Conservation (phyloP, 768 basidiomycete genomes). For the Russula abietina region DNA sequence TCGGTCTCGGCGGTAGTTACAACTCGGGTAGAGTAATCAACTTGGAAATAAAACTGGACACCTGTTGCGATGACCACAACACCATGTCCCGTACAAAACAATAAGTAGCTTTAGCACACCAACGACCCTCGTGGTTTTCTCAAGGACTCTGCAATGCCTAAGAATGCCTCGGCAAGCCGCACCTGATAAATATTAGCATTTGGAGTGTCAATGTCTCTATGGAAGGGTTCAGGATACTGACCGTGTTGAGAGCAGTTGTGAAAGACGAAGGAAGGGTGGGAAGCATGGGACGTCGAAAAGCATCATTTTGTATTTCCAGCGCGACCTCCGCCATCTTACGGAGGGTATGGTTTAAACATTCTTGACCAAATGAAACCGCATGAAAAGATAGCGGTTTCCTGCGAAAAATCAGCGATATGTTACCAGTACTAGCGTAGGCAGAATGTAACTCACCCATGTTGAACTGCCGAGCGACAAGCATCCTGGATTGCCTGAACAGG, state of each 20-base stretch:
- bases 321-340: constrained; percentile 53
- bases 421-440: neutral
- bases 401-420: neutral
- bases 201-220: too few relatives aligned
- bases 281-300: constrained; percentile 34
- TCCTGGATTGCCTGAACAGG: constrained; percentile 36
- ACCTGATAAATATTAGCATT: constrained; percentile 33
- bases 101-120: constrained; percentile 29
- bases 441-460: constrained; percentile 36
- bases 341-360: constrained; percentile 29
- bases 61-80: neutral
- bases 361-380: constrained; percentile 48
- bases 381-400: constrained; percentile 56
- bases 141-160: constrained; percentile 53
- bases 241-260: constrained; percentile 34
- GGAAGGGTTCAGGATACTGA: neutral
- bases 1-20: neutral
- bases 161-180: constrained; percentile 50
- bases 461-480: constrained; percentile 38
- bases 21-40: neutral
- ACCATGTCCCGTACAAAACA: neutral
- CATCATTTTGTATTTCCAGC: constrained; percentile 39
- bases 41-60: too few relatives aligned
- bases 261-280: constrained; percentile 32
- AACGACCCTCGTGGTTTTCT: constrained; percentile 49